phyloP scores from a whole-genome alignment of 1,284 basidiomycete species.

The Hymenochaete sp. region DNA sequence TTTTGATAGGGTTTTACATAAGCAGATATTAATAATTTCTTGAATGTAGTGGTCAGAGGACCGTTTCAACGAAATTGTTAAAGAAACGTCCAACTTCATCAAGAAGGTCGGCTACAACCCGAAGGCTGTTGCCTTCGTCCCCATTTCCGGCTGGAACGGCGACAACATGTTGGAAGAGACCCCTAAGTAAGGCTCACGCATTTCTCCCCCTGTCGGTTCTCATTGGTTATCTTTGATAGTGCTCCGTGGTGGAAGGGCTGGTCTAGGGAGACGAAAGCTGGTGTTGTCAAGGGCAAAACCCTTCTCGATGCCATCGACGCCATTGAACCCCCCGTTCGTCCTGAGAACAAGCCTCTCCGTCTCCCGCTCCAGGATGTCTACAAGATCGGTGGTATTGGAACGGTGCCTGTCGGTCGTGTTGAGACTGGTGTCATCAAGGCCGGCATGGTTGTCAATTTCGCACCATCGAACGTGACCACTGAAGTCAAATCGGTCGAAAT shows the following conservation, averaged over 20 bases:
- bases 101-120: slow-evolving; percentile 99
- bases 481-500: slow-evolving; percentile 99
- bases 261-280: slow-evolving; percentile 92
- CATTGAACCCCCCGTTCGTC: slow-evolving; percentile 95
- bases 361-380: slow-evolving; percentile 99
- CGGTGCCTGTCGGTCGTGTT: slow-evolving; percentile 99
- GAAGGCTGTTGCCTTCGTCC: slow-evolving; percentile 96
- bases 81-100: slow-evolving; percentile 99
- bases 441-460: slow-evolving; percentile 98
- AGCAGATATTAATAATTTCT: slow-evolving; percentile 6
- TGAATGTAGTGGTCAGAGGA: slow-evolving; percentile 85
- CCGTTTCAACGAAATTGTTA: slow-evolving; percentile 99
- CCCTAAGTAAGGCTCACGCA: slow-evolving; percentile 53
- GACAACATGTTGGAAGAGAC: slow-evolving; percentile 99
- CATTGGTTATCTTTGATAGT: slow-evolving; percentile 37
- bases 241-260: slow-evolving; percentile 99
- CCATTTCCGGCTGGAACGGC: slow-evolving; percentile 99
- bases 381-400: slow-evolving; percentile 99
- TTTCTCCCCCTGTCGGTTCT: slow-evolving; percentile 10
- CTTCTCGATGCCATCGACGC: slow-evolving; percentile 99
- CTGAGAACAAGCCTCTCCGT: slow-evolving; percentile 99
- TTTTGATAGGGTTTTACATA: slow-evolving; percentile 20
- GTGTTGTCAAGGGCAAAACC: slow-evolving; percentile 94
- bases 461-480: slow-evolving; percentile 96
- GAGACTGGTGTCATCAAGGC: slow-evolving; percentile 99